Base-by-base conservation (phyloP, 805 yeast species). In the Kazachstania psychrophila region DNA sequence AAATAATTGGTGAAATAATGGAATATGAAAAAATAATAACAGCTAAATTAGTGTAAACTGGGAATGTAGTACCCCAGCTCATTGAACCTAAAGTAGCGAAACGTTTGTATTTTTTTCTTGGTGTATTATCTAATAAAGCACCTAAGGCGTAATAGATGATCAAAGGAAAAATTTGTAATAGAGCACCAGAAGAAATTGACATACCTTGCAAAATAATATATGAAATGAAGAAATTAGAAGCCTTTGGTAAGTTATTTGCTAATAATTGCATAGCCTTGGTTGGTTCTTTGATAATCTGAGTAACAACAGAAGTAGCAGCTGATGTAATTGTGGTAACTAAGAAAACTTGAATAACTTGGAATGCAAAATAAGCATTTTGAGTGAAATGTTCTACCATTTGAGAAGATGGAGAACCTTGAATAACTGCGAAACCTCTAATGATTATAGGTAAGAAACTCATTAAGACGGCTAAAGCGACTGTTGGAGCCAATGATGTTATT, bases 1-100 rank as follows among this genome's bases (percentile, higher is more conserved):
- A 61, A 43, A 89, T 80, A 50, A 89, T 62, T 11, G 98, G 97
- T 2, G 96, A 74, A 42, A 82, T 80, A 41, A 82, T 70, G 4
- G 82, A 61, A 52, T 79, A 82, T 0, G 86, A 72, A 43, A 82
- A 66, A 4, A 75, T 62, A 40, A 82, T 80, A 42, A 79, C 78
- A 4, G 79, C 79, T 59, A 82, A 70, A 54, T 75, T 78, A 42
- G 83, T 73, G 55, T 77, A 80, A 4, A 75, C 66, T n/a, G 94
- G 92, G 66, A 78, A 82, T 5, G 72, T 62, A 1, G 89, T 79
- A 40, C 94, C 94, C 84, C 86, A 82, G 9, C 66, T 58, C 54
- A 72, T 65, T 2, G 70, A 42, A 8, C 75, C 69, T 43, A 82
- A 62, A 3, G 60, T 64, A 15, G 65, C 61, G 58, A 74, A 82